Evolutionary conservation across 345 rosid genomes (phyloP).

Genomic region (Citrus medica): DNA sequence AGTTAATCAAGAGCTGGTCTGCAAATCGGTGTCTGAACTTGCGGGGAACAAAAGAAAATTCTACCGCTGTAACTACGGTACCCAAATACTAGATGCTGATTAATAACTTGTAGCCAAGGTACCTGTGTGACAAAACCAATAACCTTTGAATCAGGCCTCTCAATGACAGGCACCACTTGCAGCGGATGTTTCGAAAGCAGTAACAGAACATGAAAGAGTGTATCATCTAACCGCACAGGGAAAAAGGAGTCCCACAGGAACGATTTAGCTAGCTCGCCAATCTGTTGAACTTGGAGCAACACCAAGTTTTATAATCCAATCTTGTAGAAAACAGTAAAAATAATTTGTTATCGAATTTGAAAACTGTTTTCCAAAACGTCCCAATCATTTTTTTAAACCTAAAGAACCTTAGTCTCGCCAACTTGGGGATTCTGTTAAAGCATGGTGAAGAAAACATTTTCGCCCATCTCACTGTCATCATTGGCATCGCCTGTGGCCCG

Average conservation of each 20-base stretch:
- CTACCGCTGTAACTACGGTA: no score
- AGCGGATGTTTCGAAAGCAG: constrained; percentile 38
- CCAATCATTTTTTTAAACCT: background rate
- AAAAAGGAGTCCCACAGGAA: constrained; percentile 46
- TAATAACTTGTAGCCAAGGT: background rate
- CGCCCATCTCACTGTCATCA: constrained; percentile 7
- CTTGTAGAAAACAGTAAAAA: background rate
- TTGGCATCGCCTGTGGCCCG: background rate
- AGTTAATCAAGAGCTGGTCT: background rate
- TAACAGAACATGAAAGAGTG: constrained; percentile 40
- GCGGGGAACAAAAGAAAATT: no score
- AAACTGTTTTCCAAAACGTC: background rate
- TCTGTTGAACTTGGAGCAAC: constrained; percentile 9
- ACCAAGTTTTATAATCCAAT: background rate
- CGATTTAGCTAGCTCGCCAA: constrained; percentile 40
- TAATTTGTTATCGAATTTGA: background rate
- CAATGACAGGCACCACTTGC: constrained; percentile 34
- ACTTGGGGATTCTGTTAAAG: constrained; percentile 32
- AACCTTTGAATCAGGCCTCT: constrained; percentile 13
- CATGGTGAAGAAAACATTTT: constrained; percentile 24
- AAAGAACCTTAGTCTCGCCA: constrained; percentile 28
- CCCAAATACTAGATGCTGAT: no score
- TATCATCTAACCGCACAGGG: constrained; percentile 34
- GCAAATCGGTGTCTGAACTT: no score
- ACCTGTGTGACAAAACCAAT: constrained; percentile 40